phyloP scores from a whole-genome alignment of 768 basidiomycete species.

The Phanerochaete carnosa region DNA sequence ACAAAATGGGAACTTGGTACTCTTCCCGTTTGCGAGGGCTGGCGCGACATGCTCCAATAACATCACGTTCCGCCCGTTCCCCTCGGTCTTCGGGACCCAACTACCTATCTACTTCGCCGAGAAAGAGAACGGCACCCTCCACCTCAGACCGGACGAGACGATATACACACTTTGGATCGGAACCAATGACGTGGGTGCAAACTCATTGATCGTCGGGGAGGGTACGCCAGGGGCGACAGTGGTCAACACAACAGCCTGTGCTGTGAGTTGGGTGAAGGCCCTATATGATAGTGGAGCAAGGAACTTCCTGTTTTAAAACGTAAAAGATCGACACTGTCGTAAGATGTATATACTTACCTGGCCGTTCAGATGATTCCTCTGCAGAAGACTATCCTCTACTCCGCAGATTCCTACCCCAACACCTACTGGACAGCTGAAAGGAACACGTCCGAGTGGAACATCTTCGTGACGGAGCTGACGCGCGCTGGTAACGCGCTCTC shows the following conservation, averaged over 20 bases:
- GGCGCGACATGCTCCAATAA: constrained; percentile 68
- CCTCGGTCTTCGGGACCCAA: constrained; percentile 55
- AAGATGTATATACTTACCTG: background rate
- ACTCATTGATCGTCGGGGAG: constrained; percentile 50
- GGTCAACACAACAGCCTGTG: constrained; percentile 55
- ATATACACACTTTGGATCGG: constrained; percentile 69
- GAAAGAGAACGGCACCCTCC: constrained; percentile 37
- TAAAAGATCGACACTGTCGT: constrained; percentile 25
- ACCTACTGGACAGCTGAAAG: constrained; percentile 29
- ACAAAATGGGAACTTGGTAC: constrained; percentile 46
- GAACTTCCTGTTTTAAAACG: constrained; percentile 70
- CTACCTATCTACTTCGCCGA: constrained; percentile 51
- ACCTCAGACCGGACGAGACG: constrained; percentile 41
- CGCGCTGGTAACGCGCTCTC: constrained; percentile 28
- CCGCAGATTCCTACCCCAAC: constrained; percentile 28
- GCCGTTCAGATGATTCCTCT: constrained; percentile 32
- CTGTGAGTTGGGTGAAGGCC: constrained; percentile 55
- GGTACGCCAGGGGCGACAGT: constrained; percentile 45
- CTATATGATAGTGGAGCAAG: constrained; percentile 58
- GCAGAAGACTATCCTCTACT: constrained; percentile 28
- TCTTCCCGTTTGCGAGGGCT: constrained; percentile 56
- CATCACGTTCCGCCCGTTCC: constrained; percentile 55
- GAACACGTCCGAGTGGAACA: constrained; percentile 33
- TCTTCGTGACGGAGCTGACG: constrained; percentile 31
- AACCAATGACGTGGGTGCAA: constrained; percentile 52